These are phyloP conservation scores for Colletotrichum shisoi DNA, from an alignment of 2,329 filamentous ascomycete species.

Conservation along the genomic window DNA sequence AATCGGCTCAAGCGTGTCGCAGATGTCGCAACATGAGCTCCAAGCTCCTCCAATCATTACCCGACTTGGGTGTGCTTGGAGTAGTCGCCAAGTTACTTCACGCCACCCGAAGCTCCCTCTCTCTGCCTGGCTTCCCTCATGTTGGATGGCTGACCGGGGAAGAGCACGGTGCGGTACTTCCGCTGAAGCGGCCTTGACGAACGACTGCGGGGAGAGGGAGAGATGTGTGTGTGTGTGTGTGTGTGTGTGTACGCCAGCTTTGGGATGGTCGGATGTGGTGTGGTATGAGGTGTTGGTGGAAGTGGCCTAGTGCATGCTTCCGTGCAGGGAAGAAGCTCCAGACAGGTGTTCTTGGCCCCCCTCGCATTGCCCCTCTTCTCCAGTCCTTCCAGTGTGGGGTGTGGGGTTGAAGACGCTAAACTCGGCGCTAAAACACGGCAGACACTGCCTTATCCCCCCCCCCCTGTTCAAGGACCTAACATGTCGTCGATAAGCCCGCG, in stretches of 20 bases:
- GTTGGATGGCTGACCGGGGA: constrained; percentile 18
- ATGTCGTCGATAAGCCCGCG: constrained; percentile 26
- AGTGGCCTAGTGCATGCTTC: constrained; percentile 33
- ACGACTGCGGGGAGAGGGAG: constrained; percentile 3
- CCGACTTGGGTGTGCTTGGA: neutral
- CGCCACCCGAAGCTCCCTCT: constrained; percentile 19
- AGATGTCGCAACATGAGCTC: constrained; percentile 34
- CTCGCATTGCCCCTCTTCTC: constrained; percentile 12
- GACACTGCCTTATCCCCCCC: constrained; percentile 4
- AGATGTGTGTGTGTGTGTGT: neutral
- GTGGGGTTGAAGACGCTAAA: constrained; percentile 29
- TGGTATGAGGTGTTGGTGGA: constrained; percentile 34
- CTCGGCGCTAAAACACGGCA: constrained; percentile 31
- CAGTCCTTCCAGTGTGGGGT: constrained; percentile 33
- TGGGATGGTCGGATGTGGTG: constrained; percentile 19
- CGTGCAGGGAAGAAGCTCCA: constrained; percentile 32
- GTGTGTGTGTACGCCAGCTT: neutral
- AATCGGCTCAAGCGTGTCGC: constrained; percentile 38
- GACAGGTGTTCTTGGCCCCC: constrained; percentile 4
- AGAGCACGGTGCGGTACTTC: constrained; percentile 9
- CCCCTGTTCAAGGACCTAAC: constrained; percentile 7
- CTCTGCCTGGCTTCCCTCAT: constrained; percentile 14
- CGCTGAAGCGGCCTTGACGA: constrained; percentile 12
- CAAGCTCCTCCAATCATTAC: constrained; percentile 37
- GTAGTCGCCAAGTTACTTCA: constrained; percentile 28